These are phyloP conservation scores for Beauveria australis DNA, from an alignment of 2,329 filamentous ascomycete genomes.

Conservation along the genomic window DNA sequence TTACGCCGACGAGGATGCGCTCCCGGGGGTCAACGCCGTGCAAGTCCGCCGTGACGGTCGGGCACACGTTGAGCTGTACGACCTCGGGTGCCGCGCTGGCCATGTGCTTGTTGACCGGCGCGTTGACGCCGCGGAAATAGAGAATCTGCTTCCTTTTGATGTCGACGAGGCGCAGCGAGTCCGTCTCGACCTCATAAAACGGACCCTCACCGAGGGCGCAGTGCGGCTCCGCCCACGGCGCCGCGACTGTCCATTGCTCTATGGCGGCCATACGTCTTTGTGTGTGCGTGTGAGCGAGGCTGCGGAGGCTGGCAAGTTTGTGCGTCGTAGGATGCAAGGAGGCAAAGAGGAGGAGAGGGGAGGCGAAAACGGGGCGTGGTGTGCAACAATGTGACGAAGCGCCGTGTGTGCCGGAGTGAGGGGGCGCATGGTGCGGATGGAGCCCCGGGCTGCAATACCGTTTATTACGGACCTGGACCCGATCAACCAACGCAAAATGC, in stretches of 20 bases:
- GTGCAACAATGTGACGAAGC: too few species aligned
- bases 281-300: neutral
- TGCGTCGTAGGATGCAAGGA: neutral
- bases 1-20: constrained; percentile 69
- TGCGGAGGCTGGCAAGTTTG: neutral
- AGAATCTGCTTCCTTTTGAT: constrained; percentile 65
- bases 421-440: neutral
- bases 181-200: constrained; percentile 58
- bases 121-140: neutral
- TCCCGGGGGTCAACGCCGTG: constrained; percentile 51
- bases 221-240: constrained; percentile 50
- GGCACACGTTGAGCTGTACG: constrained; percentile 43
- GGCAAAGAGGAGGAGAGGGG: neutral
- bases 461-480: neutral
- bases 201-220: constrained; percentile 67
- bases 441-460: neutral
- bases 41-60: constrained; percentile 72
- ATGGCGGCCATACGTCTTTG: constrained; percentile 25
- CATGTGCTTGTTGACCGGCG: neutral
- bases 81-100: neutral
- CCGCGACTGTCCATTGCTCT: constrained; percentile 42
- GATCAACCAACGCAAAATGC: neutral
- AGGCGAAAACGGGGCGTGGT: neutral
- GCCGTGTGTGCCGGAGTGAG: too few species aligned
- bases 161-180: constrained; percentile 70